A percentile compares a stretch with the other conserved stretches of the same genome.
Evolutionary conservation across 163 green algal genomes (phyloP).

Genomic region (Scenedesmus sp.): DNA sequence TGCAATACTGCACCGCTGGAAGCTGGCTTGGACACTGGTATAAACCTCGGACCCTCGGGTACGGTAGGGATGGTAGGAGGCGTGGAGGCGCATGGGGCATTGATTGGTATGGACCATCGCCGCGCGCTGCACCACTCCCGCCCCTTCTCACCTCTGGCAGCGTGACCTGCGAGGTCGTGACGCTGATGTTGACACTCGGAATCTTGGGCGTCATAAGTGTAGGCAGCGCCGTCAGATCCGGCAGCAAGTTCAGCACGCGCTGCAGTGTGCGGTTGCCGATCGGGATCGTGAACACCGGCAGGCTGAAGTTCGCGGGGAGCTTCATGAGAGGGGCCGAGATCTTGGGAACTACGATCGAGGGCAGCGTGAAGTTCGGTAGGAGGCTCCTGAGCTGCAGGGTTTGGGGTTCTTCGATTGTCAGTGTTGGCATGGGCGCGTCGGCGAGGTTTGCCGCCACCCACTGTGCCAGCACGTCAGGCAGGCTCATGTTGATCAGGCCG

Average conservation of each 20-base stretch:
- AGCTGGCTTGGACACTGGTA: too few relatives aligned
- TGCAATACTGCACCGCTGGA: too few relatives aligned
- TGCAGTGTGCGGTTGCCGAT: background rate
- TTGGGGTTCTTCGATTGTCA: background rate
- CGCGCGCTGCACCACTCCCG: too few relatives aligned
- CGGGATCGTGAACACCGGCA: slow-evolving; percentile 24
- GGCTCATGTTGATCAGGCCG: slow-evolving; percentile 11
- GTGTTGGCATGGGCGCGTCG: background rate
- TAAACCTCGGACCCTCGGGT: too few relatives aligned
- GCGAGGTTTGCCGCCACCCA: slow-evolving; percentile 16
- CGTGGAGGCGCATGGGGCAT: too few relatives aligned
- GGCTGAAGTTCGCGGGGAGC: background rate
- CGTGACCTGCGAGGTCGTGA: background rate
- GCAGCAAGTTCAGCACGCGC: background rate
- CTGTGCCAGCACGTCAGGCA: slow-evolving; percentile 13
- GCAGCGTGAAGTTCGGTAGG: slow-evolving; percentile 10
- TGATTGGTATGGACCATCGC: background rate
- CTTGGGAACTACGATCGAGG: background rate
- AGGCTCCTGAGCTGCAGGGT: background rate
- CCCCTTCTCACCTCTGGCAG: background rate
- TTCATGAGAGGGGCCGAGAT: background rate
- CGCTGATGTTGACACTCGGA: background rate
- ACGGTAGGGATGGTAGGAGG: too few relatives aligned
- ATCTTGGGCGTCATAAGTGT: background rate
- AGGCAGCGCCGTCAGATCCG: slow-evolving; percentile 20